phyloP scores from a whole-genome alignment of 176 grass and related monocot genomes.

The Melocanna baccifera region DNA sequence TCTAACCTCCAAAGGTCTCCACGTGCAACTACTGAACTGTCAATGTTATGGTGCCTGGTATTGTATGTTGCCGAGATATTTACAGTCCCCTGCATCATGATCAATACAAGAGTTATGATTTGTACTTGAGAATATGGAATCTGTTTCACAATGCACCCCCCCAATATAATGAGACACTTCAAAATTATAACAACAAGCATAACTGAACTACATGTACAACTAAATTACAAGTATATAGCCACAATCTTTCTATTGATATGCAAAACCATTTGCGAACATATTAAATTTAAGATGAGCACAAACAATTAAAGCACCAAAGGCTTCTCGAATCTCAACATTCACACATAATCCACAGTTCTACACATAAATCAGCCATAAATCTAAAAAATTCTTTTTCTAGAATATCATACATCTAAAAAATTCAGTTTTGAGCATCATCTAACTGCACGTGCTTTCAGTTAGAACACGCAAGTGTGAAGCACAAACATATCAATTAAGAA shows the following conservation, averaged over 20 bases:
- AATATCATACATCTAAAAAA: not conserved
- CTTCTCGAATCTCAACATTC: not conserved
- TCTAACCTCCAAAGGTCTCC: conserved; percentile 91
- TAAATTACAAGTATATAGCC: not conserved
- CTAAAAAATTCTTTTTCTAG: not conserved
- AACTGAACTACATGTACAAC: not conserved
- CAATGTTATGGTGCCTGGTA: conserved; percentile 59
- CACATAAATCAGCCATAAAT: not conserved
- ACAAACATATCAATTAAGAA: not conserved
- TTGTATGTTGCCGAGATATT: conserved; percentile 73
- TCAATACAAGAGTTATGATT: conserved; percentile 27
- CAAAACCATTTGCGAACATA: not conserved
- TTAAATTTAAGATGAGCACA: not conserved
- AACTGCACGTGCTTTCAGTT: not conserved
- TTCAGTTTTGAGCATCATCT: not conserved
- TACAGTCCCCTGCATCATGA: conserved; percentile 59
- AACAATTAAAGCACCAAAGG: not conserved
- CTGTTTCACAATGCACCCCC: not conserved
- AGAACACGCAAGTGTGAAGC: not conserved
- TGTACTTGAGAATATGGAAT: not conserved
- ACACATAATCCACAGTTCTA: not conserved
- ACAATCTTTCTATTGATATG: not conserved
- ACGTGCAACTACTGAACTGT: conserved; percentile 76
- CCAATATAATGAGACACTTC: not conserved
- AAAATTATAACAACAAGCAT: not conserved